A percentile compares a stretch with the other conserved stretches of the same genome.
These are phyloP conservation scores for Fusarium nodosum DNA, from an alignment of 2,329 filamentous ascomycete species.

Conservation along the genomic window DNA sequence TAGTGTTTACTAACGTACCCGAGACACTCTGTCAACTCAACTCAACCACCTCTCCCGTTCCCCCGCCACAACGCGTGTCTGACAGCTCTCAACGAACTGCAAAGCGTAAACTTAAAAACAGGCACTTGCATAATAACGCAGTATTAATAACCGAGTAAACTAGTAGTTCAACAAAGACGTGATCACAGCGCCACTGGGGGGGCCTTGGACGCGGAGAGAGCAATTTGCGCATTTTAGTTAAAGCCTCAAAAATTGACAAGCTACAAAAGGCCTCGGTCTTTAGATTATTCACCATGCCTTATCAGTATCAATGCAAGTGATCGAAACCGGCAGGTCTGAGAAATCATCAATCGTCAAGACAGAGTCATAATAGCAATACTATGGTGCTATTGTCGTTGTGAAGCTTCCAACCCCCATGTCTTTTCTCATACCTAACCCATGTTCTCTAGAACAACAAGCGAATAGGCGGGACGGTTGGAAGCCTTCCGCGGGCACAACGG, in stretches of 20 bases:
- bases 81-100: constrained; percentile 30
- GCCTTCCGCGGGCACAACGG: constrained; percentile 43
- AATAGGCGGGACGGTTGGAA: constrained; percentile 38
- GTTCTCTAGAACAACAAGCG: not conserved
- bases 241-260: constrained; percentile 16
- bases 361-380: not conserved
- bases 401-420: constrained; percentile 16
- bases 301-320: constrained; percentile 32
- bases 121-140: constrained; percentile 10
- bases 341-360: constrained; percentile 16
- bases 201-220: too few species aligned
- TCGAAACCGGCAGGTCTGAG: constrained; percentile 37
- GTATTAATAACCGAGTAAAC: constrained; percentile 15
- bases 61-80: constrained; percentile 30
- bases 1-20: too few species aligned
- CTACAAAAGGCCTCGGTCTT: constrained; percentile 22
- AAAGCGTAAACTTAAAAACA: constrained; percentile 40
- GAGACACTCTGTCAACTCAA: not conserved
- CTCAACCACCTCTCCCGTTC: not conserved
- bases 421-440: not conserved
- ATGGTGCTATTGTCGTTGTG: not conserved
- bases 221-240: not conserved
- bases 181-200: constrained; percentile 19
- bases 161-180: constrained; percentile 28
- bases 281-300: constrained; percentile 15